Evolutionary conservation across 805 yeast genomes (phyloP).

Genomic region (Ogataea kodamae): DNA sequence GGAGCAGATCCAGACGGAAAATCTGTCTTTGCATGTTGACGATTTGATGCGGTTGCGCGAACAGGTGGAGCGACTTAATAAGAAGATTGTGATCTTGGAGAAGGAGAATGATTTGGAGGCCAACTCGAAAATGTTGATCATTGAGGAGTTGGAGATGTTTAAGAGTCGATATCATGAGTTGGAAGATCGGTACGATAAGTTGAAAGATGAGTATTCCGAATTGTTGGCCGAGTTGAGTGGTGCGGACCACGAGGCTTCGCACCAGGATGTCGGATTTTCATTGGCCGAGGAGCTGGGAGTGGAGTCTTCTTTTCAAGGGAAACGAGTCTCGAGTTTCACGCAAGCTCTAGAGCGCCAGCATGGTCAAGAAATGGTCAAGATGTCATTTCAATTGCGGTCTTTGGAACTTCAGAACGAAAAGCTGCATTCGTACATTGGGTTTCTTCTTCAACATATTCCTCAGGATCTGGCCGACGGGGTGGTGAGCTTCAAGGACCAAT

Average conservation of each 20-base stretch:
- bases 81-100: slow-evolving; percentile 36
- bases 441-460: slow-evolving; percentile 44
- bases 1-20: slow-evolving; percentile 12
- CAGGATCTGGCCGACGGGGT: slow-evolving; percentile 25
- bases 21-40: slow-evolving; percentile 14
- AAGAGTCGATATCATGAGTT: slow-evolving; percentile 35
- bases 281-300: slow-evolving; percentile 22
- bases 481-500: slow-evolving; percentile 17
- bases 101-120: slow-evolving; percentile 51
- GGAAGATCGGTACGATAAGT: slow-evolving; percentile 25
- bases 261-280: slow-evolving; percentile 10
- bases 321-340: slow-evolving; percentile 25
- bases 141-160: slow-evolving; percentile 51
- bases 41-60: slow-evolving; percentile 12
- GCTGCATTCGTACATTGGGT: slow-evolving; percentile 54
- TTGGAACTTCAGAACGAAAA: slow-evolving; percentile 54
- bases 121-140: slow-evolving; percentile 47
- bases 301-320: slow-evolving; percentile 19
- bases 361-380: slow-evolving; percentile 47
- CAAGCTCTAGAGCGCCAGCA: slow-evolving; percentile 25
- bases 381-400: slow-evolving; percentile 52
- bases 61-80: slow-evolving; percentile 24
- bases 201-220: slow-evolving; percentile 30
- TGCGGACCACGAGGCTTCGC: slow-evolving; percentile 4
- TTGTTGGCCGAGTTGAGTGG: slow-evolving; percentile 25